phyloP scores from a whole-genome alignment of 352 stramenopile genomes.

The Phytophthora fragariae region DNA sequence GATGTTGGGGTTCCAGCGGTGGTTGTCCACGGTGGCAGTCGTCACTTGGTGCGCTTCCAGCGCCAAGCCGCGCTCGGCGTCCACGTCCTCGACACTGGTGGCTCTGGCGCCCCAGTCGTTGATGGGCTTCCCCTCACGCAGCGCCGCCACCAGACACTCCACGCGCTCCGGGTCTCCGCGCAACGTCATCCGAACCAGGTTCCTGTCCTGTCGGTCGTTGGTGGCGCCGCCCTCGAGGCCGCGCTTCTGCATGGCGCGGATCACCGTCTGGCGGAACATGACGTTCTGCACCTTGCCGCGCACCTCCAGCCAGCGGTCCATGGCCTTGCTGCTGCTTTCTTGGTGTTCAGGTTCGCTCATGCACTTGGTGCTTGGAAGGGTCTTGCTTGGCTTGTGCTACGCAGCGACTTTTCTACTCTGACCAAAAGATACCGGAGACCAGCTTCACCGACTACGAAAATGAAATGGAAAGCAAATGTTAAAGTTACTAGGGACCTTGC shows the following conservation, averaged over 20 bases:
- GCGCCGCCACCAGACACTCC: conserved; percentile 54
- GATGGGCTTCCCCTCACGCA: conserved; percentile 55
- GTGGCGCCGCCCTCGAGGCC: conserved; percentile 65
- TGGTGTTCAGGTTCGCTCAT: conserved; percentile 16
- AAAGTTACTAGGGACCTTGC: conserved; percentile 38
- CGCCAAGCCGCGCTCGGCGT: conserved; percentile 38
- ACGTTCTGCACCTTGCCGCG: conserved; percentile 81
- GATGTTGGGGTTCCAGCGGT: conserved; percentile 79
- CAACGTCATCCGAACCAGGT: conserved; percentile 72
- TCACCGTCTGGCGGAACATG: conserved; percentile 86
- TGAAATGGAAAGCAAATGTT: conserved; percentile 40
- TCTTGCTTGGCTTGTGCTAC: conserved; percentile 1
- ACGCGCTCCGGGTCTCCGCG: conserved; percentile 47
- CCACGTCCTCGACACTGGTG: conserved; percentile 55
- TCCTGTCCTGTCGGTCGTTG: conserved; percentile 67
- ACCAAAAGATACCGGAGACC: conserved; percentile 16
- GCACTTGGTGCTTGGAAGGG: not conserved
- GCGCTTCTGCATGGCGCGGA: conserved; percentile 79
- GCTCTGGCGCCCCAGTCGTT: conserved; percentile 77
- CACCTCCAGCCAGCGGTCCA: conserved; percentile 66
- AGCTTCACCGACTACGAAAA: not conserved
- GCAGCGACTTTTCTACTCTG: conserved; percentile 18
- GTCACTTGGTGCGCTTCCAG: conserved; percentile 73
- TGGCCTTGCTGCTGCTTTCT: conserved; percentile 10
- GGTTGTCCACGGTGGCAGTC: conserved; percentile 68